Evolutionary conservation across 2,329 filamentous ascomycete species (phyloP), one percentile per base, ranked within the genome.

Genomic region (Calonectria montana): DNA sequence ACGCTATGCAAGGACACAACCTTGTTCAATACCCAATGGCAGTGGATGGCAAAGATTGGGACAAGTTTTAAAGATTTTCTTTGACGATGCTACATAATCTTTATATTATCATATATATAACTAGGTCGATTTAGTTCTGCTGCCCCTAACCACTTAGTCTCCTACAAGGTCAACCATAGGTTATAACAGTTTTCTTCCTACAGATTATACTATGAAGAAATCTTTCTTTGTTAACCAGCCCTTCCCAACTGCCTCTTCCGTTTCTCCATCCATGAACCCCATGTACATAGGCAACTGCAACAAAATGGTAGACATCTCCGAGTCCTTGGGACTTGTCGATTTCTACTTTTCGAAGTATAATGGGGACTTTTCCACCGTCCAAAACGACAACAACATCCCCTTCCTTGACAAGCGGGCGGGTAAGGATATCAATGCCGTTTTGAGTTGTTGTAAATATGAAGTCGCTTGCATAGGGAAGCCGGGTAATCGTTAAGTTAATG

Each of bases 191-290:
- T n/a, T n/a, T n/a, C n/a, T n/a, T n/a, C n/a, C n/a, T n/a, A n/a
- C n/a, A n/a, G n/a, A 55, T 1, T 23, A 75, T 6, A 16, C 53
- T 1, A 75, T 15, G 0, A 74, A 13, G 4, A 66, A 45, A 16
- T 75, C 53, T 15, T 50, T 18, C 53, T 69, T 73, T n/a, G 64
- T 3, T 4, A 75, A 15, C 67, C 62, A 74, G 0, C 64, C 61
- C 7, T 71, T n/a, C 0, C 8, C 1, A 0, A 74, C 67, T 0
- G 50, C 70, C 9, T 1, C 4, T 8, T 74, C 65, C 0, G 45
- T 68, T 31, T 74, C 31, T 0, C 74, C 65, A 31, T 75, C 71
- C 74, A 75, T 75, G 6, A 75, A 74, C n/a, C 0, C 71, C 74
- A n/a, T 75, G 73, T 0, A 75, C 68, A 15, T 75, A 75, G 0